phyloP scores from a whole-genome alignment of 768 basidiomycete species.

The Trametes coccinea region DNA sequence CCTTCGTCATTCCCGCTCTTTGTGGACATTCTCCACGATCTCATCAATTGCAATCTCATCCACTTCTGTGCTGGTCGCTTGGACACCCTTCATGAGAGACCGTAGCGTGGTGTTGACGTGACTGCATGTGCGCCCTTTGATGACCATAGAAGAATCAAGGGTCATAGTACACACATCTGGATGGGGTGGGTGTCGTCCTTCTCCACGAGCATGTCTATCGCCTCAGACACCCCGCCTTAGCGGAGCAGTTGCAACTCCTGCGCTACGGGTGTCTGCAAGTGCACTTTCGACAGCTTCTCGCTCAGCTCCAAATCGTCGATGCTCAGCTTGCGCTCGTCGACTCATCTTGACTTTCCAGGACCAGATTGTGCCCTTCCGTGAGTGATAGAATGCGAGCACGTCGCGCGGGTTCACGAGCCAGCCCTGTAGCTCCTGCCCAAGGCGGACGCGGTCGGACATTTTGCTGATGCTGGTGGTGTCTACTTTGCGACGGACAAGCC shows the following conservation, averaged over 20 bases:
- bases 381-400: conserved; percentile 85
- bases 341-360: conserved; percentile 64
- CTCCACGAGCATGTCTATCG: conserved; percentile 93
- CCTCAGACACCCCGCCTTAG: conserved; percentile 89
- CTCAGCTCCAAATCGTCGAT: too few relatives aligned
- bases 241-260: conserved; percentile 91
- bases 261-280: too few relatives aligned
- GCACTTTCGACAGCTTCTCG: too few relatives aligned
- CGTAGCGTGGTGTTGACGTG: too few relatives aligned
- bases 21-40: conserved; percentile 69
- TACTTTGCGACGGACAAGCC: conserved; percentile 81
- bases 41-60: conserved; percentile 79
- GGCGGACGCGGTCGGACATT: conserved; percentile 95
- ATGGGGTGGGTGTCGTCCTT: conserved; percentile 97
- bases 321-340: conserved; percentile 71
- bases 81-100: too few relatives aligned
- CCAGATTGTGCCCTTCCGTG: conserved; percentile 60
- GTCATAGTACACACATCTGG: conserved; percentile 68
- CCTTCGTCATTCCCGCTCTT: conserved; percentile 66
- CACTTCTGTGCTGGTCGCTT: too few relatives aligned
- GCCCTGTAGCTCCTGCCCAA: conserved; percentile 93
- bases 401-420: conserved; percentile 93
- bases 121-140: too few relatives aligned
- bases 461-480: conserved; percentile 89
- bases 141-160: too few relatives aligned